Conservation (phyloP, 371 early-diverging fungal genomes). For the Mucor mucedo region DNA sequence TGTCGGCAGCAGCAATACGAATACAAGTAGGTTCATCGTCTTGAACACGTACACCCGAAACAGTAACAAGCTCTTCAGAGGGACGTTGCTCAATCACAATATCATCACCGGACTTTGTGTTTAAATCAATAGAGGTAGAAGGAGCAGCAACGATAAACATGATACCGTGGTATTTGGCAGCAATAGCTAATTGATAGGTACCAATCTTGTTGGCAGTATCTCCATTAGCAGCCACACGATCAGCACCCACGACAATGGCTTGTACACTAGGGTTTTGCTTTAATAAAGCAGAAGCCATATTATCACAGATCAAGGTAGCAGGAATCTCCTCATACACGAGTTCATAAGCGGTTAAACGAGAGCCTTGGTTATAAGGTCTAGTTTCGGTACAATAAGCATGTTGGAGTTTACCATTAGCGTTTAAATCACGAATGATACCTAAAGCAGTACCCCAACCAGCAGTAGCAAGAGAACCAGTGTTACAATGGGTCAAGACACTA, state of each 20-base stretch:
- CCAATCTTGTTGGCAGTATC: slow-evolving; percentile 99
- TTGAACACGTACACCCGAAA: slow-evolving; percentile 66
- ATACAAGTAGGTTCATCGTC: slow-evolving; percentile 58
- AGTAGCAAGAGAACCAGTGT: slow-evolving; percentile 91
- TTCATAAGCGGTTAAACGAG: slow-evolving; percentile 94
- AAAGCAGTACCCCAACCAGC: slow-evolving; percentile 90
- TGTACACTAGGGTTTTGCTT: slow-evolving; percentile 56
- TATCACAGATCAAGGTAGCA: slow-evolving; percentile 89
- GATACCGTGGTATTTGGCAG: slow-evolving; percentile 85
- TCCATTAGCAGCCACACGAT: slow-evolving; percentile 95
- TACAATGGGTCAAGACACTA: slow-evolving; percentile 93
- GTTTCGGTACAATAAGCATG: slow-evolving; percentile 96
- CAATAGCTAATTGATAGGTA: slow-evolving; percentile 94
- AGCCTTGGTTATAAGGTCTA: slow-evolving; percentile 96
- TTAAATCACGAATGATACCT: slow-evolving; percentile 86
- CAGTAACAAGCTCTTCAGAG: slow-evolving; percentile 75
- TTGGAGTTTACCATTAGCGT: slow-evolving; percentile 57
- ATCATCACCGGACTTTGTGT: slow-evolving; percentile 65
- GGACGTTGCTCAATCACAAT: slow-evolving; percentile 91
- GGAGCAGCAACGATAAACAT: slow-evolving; percentile 96
- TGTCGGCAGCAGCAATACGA: slow-evolving; percentile 82
- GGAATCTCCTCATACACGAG: slow-evolving; percentile 92
- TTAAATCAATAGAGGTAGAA: slow-evolving; percentile 88
- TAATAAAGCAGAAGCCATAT: slow-evolving; percentile 88
- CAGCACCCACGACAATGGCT: slow-evolving; percentile 96